A percentile compares a stretch with the other conserved stretches of the same genome.
phyloP scores from a whole-genome alignment of 108 stramenopile species.

The Cyclotella baltica region DNA sequence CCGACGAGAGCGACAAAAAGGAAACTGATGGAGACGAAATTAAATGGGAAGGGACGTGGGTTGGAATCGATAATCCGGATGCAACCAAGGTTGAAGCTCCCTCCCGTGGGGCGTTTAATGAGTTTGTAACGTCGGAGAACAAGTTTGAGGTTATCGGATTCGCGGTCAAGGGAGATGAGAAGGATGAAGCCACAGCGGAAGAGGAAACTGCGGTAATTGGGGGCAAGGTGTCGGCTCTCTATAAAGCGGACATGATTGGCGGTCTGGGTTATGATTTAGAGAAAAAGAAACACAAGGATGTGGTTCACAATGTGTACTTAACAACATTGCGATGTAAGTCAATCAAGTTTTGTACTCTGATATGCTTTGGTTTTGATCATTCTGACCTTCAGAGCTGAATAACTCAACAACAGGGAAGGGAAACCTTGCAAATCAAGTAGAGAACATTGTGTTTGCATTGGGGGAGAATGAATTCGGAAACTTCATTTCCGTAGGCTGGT shows the following conservation, averaged over 20 bases:
- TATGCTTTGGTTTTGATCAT: too few relatives aligned
- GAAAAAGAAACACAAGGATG: constrained; percentile 49
- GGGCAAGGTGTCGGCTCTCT: constrained; percentile 14
- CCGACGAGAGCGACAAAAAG: constrained; percentile 2
- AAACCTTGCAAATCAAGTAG: constrained; percentile 55
- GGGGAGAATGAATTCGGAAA: constrained; percentile 63
- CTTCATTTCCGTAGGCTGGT: constrained; percentile 69
- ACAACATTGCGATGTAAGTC: constrained; percentile 58
- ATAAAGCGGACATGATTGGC: constrained; percentile 29
- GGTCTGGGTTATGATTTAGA: constrained; percentile 64
- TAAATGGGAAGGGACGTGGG: constrained; percentile 68
- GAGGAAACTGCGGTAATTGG: background rate
- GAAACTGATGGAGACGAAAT: constrained; percentile 10
- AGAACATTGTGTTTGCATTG: constrained; percentile 58
- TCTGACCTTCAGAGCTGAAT: too few relatives aligned
- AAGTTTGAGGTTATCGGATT: constrained; percentile 54
- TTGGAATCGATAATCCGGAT: constrained; percentile 52
- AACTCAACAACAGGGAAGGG: too few relatives aligned
- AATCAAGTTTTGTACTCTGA: too few relatives aligned
- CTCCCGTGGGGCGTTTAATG: constrained; percentile 58
- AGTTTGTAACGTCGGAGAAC: constrained; percentile 55
- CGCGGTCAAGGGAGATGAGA: constrained; percentile 19
- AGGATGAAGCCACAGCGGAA: constrained; percentile 17
- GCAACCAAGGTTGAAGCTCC: constrained; percentile 61
- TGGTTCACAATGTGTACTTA: constrained; percentile 57